Base-by-base conservation (phyloP, 176 grass and related monocot genomes). In the Eragrostis nindensis region DNA sequence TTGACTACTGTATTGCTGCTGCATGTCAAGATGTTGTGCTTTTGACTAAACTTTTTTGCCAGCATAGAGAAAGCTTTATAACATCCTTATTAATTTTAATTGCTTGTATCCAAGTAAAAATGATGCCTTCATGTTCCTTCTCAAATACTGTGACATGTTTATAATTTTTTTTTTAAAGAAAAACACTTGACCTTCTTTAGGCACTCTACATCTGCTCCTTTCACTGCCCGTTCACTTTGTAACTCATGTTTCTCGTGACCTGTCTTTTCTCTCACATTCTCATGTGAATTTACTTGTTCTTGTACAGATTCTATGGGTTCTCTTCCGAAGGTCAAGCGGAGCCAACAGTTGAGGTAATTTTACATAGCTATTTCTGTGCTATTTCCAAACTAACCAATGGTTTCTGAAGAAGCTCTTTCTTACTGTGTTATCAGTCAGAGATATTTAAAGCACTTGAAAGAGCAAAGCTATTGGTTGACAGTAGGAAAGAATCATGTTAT, bases 401-500 rank as follows among this genome's bases (percentile, higher is more conserved):
- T 85, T 77, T 60, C n/a, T 69, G 46, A 75, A 62, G 32, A 44
- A 74, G 21, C 53, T 81, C 6, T 52, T 75, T 89, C 49, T 87
- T 73, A 48, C 73, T 54, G 29, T 89, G 32, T 70, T 82, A 45
- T 64, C 78, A 98, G 95, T 92, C 92, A 65, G 92, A 98, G 70
- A 87, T 98, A 68, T 94, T 98, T 76, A 98, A 94, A 89, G 92
- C 92, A 89, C 67, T 98, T 71, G 90, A 94, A 80, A 91, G 90
- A 92, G 93, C 92, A 78, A 98, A 88, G 44, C 79, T 98, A 79
- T 74, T 94, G 76, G 81, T 94, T 73, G 90, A 54, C 62, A 82
- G 19, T 66, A 98, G 80, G 74, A 77, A 98, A 71, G 90, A 92
- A 64, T 86, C 74, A 17, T 84, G 68, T 76, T 98, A 98, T 74